phyloP scores from a whole-genome alignment of 345 rosid genomes.

The Moricandia moricandioides region DNA sequence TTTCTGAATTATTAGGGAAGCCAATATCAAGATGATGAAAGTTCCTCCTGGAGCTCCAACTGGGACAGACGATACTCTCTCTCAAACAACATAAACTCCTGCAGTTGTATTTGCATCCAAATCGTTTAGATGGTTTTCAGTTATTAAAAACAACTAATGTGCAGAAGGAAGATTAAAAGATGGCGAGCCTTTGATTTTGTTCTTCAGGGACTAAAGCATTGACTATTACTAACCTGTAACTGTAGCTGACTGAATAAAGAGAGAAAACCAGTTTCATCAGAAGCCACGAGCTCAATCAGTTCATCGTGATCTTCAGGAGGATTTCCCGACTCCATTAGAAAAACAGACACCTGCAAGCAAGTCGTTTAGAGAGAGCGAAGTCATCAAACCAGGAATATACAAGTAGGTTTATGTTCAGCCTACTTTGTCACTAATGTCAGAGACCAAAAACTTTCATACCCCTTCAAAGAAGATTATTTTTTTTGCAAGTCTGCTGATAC shows the following conservation, averaged over 20 bases:
- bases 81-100: conserved; percentile 88
- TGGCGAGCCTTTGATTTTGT: neutral
- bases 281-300: conserved; percentile 73
- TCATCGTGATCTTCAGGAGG: conserved; percentile 74
- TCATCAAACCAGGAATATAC: neutral
- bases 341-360: conserved; percentile 68
- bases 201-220: neutral
- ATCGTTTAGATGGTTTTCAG: conserved; percentile 15
- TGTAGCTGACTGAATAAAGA: conserved; percentile 88
- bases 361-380: neutral
- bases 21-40: conserved; percentile 32
- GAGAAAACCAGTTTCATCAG: conserved; percentile 64
- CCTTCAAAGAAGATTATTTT: neutral
- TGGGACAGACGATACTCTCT: conserved; percentile 71
- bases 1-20: neutral
- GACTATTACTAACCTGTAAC: conserved; percentile 56
- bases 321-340: conserved; percentile 61
- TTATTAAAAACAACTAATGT: neutral
- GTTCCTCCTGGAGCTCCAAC: conserved; percentile 69
- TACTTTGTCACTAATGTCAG: conserved; percentile 4
- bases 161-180: neutral
- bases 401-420: neutral
- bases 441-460: neutral
- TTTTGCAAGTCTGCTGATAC: neutral
- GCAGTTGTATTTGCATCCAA: conserved; percentile 27